phyloP scores from a whole-genome alignment of 2,329 filamentous ascomycete genomes.

The Fusarium floridanum region DNA sequence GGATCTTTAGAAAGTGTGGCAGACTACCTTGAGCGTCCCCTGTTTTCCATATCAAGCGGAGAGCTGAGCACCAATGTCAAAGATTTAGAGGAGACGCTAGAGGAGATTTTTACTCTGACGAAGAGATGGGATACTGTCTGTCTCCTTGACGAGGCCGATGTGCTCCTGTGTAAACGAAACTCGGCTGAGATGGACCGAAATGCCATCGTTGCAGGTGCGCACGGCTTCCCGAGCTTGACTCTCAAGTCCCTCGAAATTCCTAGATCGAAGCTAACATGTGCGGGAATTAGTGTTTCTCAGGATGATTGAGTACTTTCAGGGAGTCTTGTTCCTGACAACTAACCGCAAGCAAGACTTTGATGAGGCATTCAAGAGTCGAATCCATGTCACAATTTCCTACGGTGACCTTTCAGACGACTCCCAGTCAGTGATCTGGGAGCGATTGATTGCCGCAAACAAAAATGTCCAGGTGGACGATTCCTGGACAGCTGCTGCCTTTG shows the following conservation, averaged over 20 bases:
- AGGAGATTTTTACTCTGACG: rapidly evolving
- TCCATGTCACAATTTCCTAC: background rate
- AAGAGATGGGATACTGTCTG: background rate
- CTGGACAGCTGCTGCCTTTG: background rate
- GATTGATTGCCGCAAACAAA: background rate
- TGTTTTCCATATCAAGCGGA: background rate
- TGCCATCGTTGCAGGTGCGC: background rate
- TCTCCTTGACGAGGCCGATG: background rate
- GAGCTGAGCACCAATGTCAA: background rate
- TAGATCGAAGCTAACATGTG: background rate
- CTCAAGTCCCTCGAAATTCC: rapidly evolving
- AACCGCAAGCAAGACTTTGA: background rate
- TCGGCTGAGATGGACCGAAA: background rate
- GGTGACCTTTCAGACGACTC: background rate
- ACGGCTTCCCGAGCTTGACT: rapidly evolving
- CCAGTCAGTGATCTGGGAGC: background rate
- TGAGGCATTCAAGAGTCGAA: background rate
- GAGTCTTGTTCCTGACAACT: background rate
- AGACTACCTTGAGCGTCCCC: background rate
- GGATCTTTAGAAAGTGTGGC: background rate
- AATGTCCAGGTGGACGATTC: background rate
- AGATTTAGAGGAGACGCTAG: background rate
- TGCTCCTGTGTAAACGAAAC: background rate
- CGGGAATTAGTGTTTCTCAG: background rate
- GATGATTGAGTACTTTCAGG: background rate